Evolutionary conservation across 257 asterid species (phyloP).

Genomic region (Solanum pimpinellifolium): DNA sequence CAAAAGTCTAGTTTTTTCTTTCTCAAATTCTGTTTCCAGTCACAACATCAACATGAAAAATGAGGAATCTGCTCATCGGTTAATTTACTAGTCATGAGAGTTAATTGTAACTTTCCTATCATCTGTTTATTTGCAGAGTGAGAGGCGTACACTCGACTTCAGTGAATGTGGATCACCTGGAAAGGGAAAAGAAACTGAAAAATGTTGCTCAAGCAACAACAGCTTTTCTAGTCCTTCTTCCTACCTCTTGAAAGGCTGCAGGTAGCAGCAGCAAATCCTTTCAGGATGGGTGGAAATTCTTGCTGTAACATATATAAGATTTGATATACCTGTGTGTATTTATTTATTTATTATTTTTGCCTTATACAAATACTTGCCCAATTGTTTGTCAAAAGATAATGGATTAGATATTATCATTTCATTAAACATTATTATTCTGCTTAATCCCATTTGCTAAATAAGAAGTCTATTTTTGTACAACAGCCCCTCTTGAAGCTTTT

Average conservation of each 20-base stretch:
- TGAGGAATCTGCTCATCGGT: not conserved
- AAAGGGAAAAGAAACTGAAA: conserved; percentile 32
- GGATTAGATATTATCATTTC: not conserved
- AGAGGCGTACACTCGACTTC: conserved; percentile 76
- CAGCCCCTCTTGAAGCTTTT: not conserved
- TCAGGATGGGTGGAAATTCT: conserved; percentile 4
- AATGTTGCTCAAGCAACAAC: conserved; percentile 18
- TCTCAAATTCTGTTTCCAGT: not conserved
- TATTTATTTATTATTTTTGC: not conserved
- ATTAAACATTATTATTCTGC: not conserved
- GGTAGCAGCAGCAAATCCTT: conserved; percentile 16
- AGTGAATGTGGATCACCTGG: conserved; percentile 77
- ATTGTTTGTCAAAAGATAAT: not conserved
- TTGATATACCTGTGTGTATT: conserved; percentile 3
- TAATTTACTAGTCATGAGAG: not conserved
- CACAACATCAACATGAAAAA: not conserved
- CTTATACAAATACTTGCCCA: not conserved
- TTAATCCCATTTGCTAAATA: not conserved
- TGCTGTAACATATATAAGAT: not conserved
- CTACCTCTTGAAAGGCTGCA: conserved; percentile 63
- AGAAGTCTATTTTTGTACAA: not conserved
- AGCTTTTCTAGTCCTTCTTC: conserved; percentile 52
- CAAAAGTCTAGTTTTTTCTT: not conserved
- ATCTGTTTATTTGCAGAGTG: conserved; percentile 30
- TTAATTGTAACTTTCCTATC: not conserved